phyloP scores from a whole-genome alignment of 768 basidiomycete species.

The Hypholoma fasciculare region DNA sequence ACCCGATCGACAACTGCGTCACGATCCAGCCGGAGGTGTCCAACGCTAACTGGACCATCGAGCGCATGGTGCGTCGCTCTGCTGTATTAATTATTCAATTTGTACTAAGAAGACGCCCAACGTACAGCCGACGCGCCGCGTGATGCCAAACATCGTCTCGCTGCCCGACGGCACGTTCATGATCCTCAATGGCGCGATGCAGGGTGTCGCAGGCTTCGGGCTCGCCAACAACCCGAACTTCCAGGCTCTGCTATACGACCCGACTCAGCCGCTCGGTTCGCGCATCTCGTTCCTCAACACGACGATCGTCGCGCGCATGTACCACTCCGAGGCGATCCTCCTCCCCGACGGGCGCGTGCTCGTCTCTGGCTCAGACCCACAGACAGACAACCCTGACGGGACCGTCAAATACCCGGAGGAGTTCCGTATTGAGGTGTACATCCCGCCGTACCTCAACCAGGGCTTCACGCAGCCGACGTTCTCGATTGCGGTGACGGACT shows the following conservation, averaged over 20 bases:
- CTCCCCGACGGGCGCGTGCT: constrained; percentile 76
- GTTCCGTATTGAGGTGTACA: constrained; percentile 74
- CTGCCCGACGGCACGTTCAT: constrained; percentile 77
- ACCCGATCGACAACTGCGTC: constrained; percentile 69
- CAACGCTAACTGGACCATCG: constrained; percentile 67
- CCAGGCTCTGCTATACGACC: constrained; percentile 70
- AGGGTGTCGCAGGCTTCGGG: constrained; percentile 75
- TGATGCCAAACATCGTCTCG: constrained; percentile 74
- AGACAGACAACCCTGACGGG: constrained; percentile 44
- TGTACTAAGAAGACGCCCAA: background rate
- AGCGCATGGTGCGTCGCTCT: constrained; percentile 66
- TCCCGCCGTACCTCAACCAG: constrained; percentile 80
- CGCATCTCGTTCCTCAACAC: constrained; percentile 66
- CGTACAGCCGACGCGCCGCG: constrained; percentile 40
- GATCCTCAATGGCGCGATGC: constrained; percentile 73
- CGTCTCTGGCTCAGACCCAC: constrained; percentile 75
- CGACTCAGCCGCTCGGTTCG: constrained; percentile 52
- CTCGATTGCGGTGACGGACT: constrained; percentile 59
- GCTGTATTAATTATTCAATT: background rate
- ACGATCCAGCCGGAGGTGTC: constrained; percentile 62
- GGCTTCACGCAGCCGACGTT: constrained; percentile 64
- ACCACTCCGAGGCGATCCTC: constrained; percentile 76
- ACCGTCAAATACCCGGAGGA: constrained; percentile 66
- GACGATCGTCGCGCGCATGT: constrained; percentile 74
- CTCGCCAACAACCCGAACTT: constrained; percentile 65